A percentile compares a stretch with the other conserved stretches of the same genome.
Conservation (phyloP, 1,284 basidiomycete genomes). For the Boletellus deceptivus region DNA sequence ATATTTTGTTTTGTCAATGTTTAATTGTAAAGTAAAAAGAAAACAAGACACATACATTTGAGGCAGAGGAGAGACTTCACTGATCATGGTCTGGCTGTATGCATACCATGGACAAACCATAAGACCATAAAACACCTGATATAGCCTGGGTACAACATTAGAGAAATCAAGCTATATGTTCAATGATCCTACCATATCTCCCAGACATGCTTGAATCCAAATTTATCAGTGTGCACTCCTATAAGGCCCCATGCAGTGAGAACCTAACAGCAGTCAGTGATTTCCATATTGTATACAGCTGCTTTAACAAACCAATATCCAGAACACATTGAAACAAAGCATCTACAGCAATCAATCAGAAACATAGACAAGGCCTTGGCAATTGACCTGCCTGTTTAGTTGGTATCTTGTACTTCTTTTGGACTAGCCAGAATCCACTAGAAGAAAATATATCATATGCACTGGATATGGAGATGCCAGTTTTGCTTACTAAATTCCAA, state of each 20-base stretch:
- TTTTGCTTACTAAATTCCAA: conserved; percentile 67
- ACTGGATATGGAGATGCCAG: not conserved
- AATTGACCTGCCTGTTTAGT: conserved; percentile 60
- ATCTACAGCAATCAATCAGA: conserved; percentile 42
- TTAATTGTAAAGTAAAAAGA: not conserved
- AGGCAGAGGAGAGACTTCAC: conserved; percentile 73
- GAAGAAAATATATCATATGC: not conserved
- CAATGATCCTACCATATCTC: conserved; percentile 63
- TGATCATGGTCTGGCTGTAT: conserved; percentile 82
- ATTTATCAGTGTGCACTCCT: conserved; percentile 70
- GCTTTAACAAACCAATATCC: conserved; percentile 55
- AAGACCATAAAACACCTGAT: conserved; percentile 73
- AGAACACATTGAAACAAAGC: conserved; percentile 70
- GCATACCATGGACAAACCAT: conserved; percentile 86
- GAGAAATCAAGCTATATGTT: not conserved
- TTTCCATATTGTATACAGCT: not conserved
- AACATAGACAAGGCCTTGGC: not conserved
- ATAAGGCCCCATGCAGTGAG: conserved; percentile 76
- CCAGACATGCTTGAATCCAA: conserved; percentile 83
- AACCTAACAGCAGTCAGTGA: conserved; percentile 39
- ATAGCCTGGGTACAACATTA: conserved; percentile 43
- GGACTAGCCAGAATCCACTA: conserved; percentile 75
- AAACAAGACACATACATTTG: conserved; percentile 51
- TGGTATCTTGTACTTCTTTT: conserved; percentile 66
- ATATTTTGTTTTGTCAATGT: not conserved